Evolutionary conservation across 1,284 basidiomycete species (phyloP).

Genomic region (Trametes versicolor): DNA sequence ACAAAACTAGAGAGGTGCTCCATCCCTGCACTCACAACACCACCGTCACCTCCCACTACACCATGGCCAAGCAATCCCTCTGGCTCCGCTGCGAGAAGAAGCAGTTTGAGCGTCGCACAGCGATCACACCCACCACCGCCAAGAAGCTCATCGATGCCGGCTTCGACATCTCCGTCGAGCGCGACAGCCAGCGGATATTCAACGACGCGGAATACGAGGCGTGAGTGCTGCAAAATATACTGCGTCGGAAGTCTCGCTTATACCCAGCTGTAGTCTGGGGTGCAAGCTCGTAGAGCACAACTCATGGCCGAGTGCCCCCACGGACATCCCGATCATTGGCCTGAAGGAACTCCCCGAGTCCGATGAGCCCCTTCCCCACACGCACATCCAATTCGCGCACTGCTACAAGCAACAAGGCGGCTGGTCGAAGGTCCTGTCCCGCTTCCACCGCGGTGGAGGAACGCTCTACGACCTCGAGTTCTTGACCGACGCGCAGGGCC

Average conservation of each 20-base stretch:
- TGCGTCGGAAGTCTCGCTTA: slow-evolving; percentile 15
- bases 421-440: slow-evolving; percentile 89
- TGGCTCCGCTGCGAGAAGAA: slow-evolving; percentile 98
- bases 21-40: background rate
- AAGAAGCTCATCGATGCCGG: slow-evolving; percentile 92
- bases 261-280: slow-evolving; percentile 70
- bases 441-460: slow-evolving; percentile 90
- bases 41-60: slow-evolving; percentile 24
- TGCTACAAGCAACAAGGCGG: slow-evolving; percentile 98
- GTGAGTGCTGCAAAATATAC: slow-evolving; percentile 61
- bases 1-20: slow-evolving; percentile 7
- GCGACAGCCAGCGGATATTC: slow-evolving; percentile 96
- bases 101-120: slow-evolving; percentile 92
- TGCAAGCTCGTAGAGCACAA: slow-evolving; percentile 92
- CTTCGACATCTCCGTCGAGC: slow-evolving; percentile 93
- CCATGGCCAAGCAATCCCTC: slow-evolving; percentile 56
- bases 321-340: slow-evolving; percentile 87
- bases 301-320: slow-evolving; percentile 88
- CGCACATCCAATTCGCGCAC: slow-evolving; percentile 99
- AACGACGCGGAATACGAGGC: slow-evolving; percentile 93
- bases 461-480: slow-evolving; percentile 98
- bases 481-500: slow-evolving; percentile 84
- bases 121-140: slow-evolving; percentile 93
- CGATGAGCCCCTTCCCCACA: slow-evolving; percentile 85
- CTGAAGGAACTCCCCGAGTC: slow-evolving; percentile 95